phyloP scores from a whole-genome alignment of 495 filamentous ascomycete species.

The Aspergillus taichungensis region DNA sequence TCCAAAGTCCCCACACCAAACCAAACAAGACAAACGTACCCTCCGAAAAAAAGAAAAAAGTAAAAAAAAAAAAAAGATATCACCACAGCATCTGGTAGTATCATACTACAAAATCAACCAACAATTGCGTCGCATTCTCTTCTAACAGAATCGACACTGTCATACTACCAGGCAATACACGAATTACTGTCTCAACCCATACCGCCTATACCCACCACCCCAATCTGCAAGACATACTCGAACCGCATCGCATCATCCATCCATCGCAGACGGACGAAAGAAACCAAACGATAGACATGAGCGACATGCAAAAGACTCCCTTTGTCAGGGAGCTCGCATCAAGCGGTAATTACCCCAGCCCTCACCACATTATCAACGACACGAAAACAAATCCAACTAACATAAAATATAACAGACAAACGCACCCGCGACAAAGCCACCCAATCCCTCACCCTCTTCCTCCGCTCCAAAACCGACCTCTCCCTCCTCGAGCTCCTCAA shows the following conservation, averaged over 20 bases:
- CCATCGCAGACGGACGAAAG: no score
- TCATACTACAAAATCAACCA: no score
- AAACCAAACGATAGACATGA: conserved; percentile 23
- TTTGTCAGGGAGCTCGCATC: conserved; percentile 71
- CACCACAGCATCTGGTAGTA: neutral
- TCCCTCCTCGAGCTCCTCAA: conserved; percentile 72
- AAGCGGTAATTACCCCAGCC: conserved; percentile 46
- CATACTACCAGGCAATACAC: neutral
- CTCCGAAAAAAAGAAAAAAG: conserved; percentile 26
- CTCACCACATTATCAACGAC: neutral
- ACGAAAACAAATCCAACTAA: neutral
- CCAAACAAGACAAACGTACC: conserved; percentile 33
- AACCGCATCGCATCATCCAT: no score
- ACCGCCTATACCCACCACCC: conserved; percentile 3
- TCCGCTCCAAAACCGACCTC: conserved; percentile 58
- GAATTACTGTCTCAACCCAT: neutral
- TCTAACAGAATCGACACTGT: neutral
- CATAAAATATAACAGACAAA: conserved; percentile 48
- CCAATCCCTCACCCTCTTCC: conserved; percentile 67
- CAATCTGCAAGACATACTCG: neutral
- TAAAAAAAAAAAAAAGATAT: conserved; percentile 8
- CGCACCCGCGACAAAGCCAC: conserved; percentile 75
- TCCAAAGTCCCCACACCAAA: neutral
- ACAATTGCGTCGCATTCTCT: neutral
- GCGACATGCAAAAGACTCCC: conserved; percentile 50